A percentile compares a stretch with the other conserved stretches of the same genome.
Evolutionary conservation across 2,329 filamentous ascomycete genomes (phyloP).

Genomic region (Trichoderma sp.): DNA sequence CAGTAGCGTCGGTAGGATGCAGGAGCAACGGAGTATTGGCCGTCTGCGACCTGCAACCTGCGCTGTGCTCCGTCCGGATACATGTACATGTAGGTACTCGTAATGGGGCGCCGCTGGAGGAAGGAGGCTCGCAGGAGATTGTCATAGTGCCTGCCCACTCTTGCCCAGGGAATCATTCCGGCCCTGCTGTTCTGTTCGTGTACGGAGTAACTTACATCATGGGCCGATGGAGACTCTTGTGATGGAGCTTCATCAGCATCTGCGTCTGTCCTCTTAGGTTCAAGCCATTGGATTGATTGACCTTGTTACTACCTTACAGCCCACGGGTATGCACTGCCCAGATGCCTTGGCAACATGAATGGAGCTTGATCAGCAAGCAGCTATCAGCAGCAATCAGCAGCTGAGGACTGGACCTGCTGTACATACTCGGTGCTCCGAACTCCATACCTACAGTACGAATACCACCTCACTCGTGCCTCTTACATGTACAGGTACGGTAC

Average conservation of each 20-base stretch:
- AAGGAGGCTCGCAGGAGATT: constrained; percentile 12
- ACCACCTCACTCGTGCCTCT: background rate
- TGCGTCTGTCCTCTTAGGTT: background rate
- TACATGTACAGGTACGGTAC: background rate
- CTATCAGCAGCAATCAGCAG: background rate
- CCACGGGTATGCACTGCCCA: background rate
- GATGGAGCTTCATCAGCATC: background rate
- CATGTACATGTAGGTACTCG: background rate
- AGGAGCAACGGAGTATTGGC: constrained; percentile 7
- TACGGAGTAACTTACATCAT: constrained; percentile 10
- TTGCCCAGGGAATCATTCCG: background rate
- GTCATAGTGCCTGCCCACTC: background rate
- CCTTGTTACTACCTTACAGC: background rate
- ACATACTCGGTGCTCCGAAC: background rate
- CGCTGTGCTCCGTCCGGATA: background rate
- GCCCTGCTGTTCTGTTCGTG: background rate
- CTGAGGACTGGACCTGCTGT: background rate
- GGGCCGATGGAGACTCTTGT: background rate
- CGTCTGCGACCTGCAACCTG: background rate
- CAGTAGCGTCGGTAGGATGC: background rate
- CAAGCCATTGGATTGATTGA: too few species aligned
- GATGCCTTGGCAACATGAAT: background rate
- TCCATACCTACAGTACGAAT: background rate
- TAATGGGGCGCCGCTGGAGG: background rate
- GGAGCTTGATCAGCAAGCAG: background rate